phyloP scores from a whole-genome alignment of 306 rosid species.

The Inga leiocalycina region DNA sequence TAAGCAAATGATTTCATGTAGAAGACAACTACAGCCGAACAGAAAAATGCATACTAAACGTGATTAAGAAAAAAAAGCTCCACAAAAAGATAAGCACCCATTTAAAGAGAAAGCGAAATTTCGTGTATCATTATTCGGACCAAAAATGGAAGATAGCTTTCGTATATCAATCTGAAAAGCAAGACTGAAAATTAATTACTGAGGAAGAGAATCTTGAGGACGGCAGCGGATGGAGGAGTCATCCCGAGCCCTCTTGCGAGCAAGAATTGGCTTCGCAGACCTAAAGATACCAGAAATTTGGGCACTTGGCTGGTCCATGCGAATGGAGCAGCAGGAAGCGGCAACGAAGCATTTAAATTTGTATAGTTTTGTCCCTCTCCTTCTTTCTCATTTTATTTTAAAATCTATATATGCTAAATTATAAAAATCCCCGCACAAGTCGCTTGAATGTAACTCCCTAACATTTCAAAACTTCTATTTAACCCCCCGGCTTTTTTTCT shows the following conservation, averaged over 20 bases:
- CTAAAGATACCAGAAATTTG: constrained; percentile 63
- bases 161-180: background rate
- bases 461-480: no score
- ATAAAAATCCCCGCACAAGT: no score
- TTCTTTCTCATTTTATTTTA: background rate
- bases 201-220: constrained; percentile 21
- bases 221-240: constrained; percentile 31
- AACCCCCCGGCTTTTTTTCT: no score
- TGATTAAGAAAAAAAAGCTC: background rate
- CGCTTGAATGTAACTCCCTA: no score
- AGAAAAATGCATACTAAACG: background rate
- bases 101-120: background rate
- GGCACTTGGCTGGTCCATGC: constrained; percentile 48
- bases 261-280: constrained; percentile 71
- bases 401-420: no score
- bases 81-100: background rate
- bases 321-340: background rate
- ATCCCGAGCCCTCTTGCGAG: constrained; percentile 67
- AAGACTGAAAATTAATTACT: constrained; percentile 31
- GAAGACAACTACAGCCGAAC: background rate
- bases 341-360: background rate
- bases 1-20: constrained; percentile 6
- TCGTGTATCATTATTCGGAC: background rate
- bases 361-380: background rate
- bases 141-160: background rate